phyloP scores from a whole-genome alignment of 75 land plant species.

The Isoetes taiwanensis region DNA sequence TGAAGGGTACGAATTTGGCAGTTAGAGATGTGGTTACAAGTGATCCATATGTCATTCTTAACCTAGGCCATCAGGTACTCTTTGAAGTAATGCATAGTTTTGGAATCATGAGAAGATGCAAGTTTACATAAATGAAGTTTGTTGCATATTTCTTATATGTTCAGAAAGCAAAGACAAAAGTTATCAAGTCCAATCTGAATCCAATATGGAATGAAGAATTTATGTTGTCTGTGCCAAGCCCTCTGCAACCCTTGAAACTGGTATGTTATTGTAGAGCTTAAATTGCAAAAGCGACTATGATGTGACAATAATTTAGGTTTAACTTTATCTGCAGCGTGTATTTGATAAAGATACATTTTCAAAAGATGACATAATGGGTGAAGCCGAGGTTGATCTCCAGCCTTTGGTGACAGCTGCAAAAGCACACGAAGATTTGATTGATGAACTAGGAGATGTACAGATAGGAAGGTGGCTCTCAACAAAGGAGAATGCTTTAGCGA shows the following conservation, averaged over 20 bases:
- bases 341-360: constrained; percentile 83
- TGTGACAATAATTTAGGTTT: not conserved
- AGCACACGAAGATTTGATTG: constrained; percentile 39
- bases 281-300: not conserved
- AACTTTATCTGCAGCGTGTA: constrained; percentile 39
- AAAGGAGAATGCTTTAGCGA: constrained; percentile 65
- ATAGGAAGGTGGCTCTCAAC: constrained; percentile 90
- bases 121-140: not conserved
- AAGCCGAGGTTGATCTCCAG: constrained; percentile 81
- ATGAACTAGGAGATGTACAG: constrained; percentile 42
- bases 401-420: constrained; percentile 74
- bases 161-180: constrained; percentile 56
- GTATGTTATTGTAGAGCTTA: constrained; percentile 23
- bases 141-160: not conserved
- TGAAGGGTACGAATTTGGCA: constrained; percentile 69
- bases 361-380: constrained; percentile 92
- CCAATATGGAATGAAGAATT: constrained; percentile 94
- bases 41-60: constrained; percentile 82
- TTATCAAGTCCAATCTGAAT: constrained; percentile 69
- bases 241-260: constrained; percentile 55
- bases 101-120: too few relatives aligned
- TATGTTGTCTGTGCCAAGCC: constrained; percentile 72
- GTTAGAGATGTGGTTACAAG: constrained; percentile 66
- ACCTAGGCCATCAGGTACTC: constrained; percentile 70
- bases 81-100: too few relatives aligned